Conservation (phyloP, 2,329 filamentous ascomycete species). For the Aquanectria penicillioides region DNA sequence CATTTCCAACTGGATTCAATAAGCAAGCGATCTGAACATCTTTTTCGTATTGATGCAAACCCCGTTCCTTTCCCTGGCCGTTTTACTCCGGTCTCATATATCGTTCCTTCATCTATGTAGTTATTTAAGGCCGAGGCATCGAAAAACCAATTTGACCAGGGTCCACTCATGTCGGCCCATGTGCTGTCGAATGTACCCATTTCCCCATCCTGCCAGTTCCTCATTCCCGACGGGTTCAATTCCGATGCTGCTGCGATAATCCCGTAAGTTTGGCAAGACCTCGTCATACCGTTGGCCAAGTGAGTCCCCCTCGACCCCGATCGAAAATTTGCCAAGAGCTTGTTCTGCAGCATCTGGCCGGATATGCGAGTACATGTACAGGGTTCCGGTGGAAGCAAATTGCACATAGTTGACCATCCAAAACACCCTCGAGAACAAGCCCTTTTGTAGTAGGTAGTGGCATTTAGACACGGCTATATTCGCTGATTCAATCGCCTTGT, state of each 20-base stretch:
- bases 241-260: neutral
- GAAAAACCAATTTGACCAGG: constrained; percentile 10
- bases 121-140: neutral
- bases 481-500: constrained; percentile 5
- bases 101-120: neutral
- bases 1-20: too few species aligned
- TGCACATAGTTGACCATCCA: constrained; percentile 11
- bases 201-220: neutral
- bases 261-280: neutral
- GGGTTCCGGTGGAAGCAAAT: constrained; percentile 1
- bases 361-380: constrained; percentile 10
- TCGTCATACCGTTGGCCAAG: neutral
- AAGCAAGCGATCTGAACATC: too few species aligned
- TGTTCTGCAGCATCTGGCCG: neutral
- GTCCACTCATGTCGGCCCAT: constrained; percentile 6
- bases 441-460: neutral
- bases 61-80: too few species aligned
- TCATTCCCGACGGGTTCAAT: neutral
- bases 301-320: constrained; percentile 8
- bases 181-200: neutral
- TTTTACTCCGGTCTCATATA: neutral
- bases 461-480: constrained; percentile 1
- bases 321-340: neutral
- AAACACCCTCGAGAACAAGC: constrained; percentile 2
- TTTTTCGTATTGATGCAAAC: too few species aligned